Conservation (phyloP, 495 filamentous ascomycete genomes). For the Xylaria scruposa region DNA sequence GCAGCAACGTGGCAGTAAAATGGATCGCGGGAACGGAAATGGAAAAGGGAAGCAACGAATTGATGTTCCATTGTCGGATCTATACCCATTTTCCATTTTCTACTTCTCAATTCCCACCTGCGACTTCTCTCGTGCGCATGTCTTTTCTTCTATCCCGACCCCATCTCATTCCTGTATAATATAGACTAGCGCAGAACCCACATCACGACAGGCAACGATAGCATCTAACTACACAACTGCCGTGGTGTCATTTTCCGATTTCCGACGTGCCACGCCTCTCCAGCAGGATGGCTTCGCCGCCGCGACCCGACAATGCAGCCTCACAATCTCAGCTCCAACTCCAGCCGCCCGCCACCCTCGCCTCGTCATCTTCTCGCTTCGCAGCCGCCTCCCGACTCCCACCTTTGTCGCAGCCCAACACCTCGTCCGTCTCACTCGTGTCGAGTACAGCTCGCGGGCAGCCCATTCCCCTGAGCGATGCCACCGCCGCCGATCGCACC, state of each 20-base stretch:
- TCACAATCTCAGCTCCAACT: slow-evolving; percentile 12
- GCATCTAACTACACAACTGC: not conserved
- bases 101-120: not conserved
- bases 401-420: slow-evolving; percentile 45
- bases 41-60: not conserved
- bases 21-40: not conserved
- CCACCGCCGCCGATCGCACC: slow-evolving; percentile 47
- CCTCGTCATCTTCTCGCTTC: slow-evolving; percentile 29
- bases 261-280: not conserved
- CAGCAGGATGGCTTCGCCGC: slow-evolving; percentile 14
- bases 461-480: slow-evolving; percentile 52
- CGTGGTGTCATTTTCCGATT: not conserved
- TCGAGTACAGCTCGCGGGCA: slow-evolving; percentile 54
- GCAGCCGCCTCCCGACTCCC: slow-evolving; percentile 48
- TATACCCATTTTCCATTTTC: not conserved
- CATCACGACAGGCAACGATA: not conserved
- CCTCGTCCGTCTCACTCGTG: slow-evolving; percentile 51
- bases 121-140: not conserved
- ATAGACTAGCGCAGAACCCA: not conserved
- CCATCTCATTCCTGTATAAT: not conserved
- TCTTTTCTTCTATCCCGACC: not conserved
- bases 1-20: slow-evolving; percentile 6
- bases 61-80: not conserved
- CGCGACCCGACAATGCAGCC: slow-evolving; percentile 13
- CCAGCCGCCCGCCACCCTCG: slow-evolving; percentile 14